Conservation (phyloP, 441 rosid species). For the Brassica hybrid region DNA sequence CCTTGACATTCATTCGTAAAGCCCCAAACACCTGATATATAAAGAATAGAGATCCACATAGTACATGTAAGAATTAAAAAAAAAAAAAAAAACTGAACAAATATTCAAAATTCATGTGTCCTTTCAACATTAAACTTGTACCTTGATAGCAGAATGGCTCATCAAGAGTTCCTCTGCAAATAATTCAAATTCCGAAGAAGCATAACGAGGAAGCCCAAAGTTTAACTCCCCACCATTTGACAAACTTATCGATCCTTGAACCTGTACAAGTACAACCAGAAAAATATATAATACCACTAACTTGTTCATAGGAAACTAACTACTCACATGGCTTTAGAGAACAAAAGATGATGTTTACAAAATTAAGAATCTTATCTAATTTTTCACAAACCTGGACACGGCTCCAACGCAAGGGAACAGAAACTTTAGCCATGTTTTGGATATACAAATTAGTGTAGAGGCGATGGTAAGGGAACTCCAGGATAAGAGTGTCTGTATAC, state of each 20-base stretch:
- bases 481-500: conserved; percentile 86
- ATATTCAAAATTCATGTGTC: not conserved
- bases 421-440: conserved; percentile 82
- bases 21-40: conserved; percentile 80
- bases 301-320: not conserved
- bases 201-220: conserved; percentile 84
- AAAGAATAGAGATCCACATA: conserved; percentile 15
- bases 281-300: not conserved
- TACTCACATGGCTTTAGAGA: not conserved
- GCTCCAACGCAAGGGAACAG: conserved; percentile 97
- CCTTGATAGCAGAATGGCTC: conserved; percentile 87
- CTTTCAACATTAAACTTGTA: conserved; percentile 12
- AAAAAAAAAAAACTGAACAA: not conserved
- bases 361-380: conserved; percentile 19
- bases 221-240: conserved; percentile 69
- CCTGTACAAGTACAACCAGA: conserved; percentile 42
- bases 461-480: conserved; percentile 94
- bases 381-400: conserved; percentile 91
- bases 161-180: conserved; percentile 93
- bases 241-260: conserved; percentile 74
- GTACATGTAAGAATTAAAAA: not conserved
- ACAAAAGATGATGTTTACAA: not conserved
- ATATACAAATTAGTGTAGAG: conserved; percentile 93
- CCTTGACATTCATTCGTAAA: conserved; percentile 87
- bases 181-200: conserved; percentile 85